Evolutionary conservation across 768 basidiomycete species (phyloP).

Genomic region (Suillus placidus): DNA sequence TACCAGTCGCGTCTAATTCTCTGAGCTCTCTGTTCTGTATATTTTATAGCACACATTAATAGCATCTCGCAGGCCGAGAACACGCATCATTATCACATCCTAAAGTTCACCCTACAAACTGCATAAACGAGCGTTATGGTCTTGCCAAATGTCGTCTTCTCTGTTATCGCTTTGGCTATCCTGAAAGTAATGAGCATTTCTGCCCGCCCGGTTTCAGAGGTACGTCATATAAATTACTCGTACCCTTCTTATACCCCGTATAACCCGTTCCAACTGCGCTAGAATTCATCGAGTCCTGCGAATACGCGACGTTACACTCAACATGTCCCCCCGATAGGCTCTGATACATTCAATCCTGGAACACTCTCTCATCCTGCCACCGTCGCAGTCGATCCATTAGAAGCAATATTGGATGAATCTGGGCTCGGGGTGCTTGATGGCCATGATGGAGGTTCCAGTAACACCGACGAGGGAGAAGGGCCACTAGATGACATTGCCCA

Average conservation of each 20-base stretch:
- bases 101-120: not conserved
- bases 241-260: not conserved
- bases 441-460: not conserved
- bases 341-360: slow-evolving; percentile 14
- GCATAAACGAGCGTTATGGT: not conserved
- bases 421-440: slow-evolving; percentile 2
- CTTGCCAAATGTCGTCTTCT: not conserved
- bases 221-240: not conserved
- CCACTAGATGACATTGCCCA: not conserved
- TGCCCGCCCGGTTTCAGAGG: slow-evolving; percentile 1
- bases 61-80: not conserved
- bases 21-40: not conserved
- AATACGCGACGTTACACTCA: not conserved
- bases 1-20: not conserved
- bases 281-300: not conserved
- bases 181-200: not conserved
- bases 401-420: slow-evolving; percentile 5
- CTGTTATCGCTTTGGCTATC: not conserved
- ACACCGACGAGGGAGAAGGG: not conserved
- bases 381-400: slow-evolving; percentile 7
- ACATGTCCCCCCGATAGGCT: slow-evolving; percentile 12
- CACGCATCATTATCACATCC: not conserved
- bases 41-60: not conserved
- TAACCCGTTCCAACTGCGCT: not conserved
- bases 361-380: slow-evolving; percentile 15